phyloP scores from a whole-genome alignment of 1,284 basidiomycete genomes.

The Pseudomicrostroma phylloplanum region DNA sequence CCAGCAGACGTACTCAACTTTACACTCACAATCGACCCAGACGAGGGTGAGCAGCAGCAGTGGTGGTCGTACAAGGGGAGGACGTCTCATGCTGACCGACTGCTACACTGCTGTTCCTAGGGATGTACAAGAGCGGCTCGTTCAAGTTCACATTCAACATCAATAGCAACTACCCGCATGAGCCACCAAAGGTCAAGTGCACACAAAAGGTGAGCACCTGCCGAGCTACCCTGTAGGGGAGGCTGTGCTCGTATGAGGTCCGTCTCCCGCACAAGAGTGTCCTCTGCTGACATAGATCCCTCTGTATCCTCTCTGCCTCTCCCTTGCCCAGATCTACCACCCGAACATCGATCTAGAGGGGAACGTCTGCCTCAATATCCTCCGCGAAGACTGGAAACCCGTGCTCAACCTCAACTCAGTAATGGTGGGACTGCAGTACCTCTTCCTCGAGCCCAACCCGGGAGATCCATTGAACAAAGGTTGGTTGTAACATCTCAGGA shows the following conservation, averaged over 20 bases:
- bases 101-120: constrained; percentile 53
- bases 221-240: no score
- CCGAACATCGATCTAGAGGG: constrained; percentile 96
- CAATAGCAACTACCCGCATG: constrained; percentile 97
- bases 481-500: constrained; percentile 44
- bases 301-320: background rate
- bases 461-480: constrained; percentile 99
- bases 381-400: constrained; percentile 99
- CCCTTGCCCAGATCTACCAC: constrained; percentile 76
- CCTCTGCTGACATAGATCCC: no score
- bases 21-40: constrained; percentile 85
- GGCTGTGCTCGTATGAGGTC: no score
- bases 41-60: constrained; percentile 66
- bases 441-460: constrained; percentile 96
- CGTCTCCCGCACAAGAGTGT: background rate
- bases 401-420: constrained; percentile 94
- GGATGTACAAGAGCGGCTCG: constrained; percentile 93
- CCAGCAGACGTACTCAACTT: constrained; percentile 92
- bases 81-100: background rate
- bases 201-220: constrained; percentile 69
- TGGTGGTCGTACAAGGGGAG: background rate
- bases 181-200: constrained; percentile 98
- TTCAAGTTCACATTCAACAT: constrained; percentile 92
- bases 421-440: constrained; percentile 94
- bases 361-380: constrained; percentile 80